phyloP scores from a whole-genome alignment of 75 land plant genomes.

The Pinus taeda region DNA sequence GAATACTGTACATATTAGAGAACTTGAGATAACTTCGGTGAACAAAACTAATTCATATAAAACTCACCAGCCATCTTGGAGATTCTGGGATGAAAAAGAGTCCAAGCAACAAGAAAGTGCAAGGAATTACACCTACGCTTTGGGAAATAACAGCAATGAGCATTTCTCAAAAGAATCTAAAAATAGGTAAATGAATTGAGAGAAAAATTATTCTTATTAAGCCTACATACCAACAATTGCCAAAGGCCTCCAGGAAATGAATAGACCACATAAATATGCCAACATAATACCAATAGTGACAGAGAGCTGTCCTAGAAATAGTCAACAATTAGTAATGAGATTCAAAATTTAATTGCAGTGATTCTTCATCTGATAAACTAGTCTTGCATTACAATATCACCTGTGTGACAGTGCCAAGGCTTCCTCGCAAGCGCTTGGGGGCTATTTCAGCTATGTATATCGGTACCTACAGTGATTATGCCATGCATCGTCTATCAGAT shows the following conservation, averaged over 20 bases:
- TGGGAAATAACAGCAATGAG: too few species aligned
- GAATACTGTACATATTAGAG: neutral
- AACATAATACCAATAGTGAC: slow-evolving; percentile 80
- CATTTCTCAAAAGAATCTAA: too few species aligned
- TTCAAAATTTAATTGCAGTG: neutral
- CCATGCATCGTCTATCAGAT: neutral
- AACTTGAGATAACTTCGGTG: neutral
- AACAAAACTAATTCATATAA: neutral
- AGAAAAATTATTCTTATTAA: neutral
- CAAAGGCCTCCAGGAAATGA: slow-evolving; percentile 63
- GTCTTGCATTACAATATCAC: slow-evolving; percentile 20
- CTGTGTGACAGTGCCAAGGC: slow-evolving; percentile 83
- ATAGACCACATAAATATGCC: slow-evolving; percentile 57
- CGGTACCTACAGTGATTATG: slow-evolving; percentile 43
- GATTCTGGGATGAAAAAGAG: slow-evolving; percentile 81
- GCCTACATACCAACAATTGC: slow-evolving; percentile 57
- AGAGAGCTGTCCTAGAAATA: slow-evolving; percentile 44
- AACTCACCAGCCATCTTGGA: slow-evolving; percentile 92
- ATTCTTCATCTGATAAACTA: neutral
- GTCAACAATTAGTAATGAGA: neutral
- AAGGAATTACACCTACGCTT: slow-evolving; percentile 63
- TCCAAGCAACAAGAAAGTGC: slow-evolving; percentile 56
- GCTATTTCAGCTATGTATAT: slow-evolving; percentile 88
- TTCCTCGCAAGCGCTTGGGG: slow-evolving; percentile 82
- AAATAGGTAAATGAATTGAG: too few species aligned